phyloP scores from a whole-genome alignment of 2,329 filamentous ascomycete genomes.

The Pyricularia grisea region DNA sequence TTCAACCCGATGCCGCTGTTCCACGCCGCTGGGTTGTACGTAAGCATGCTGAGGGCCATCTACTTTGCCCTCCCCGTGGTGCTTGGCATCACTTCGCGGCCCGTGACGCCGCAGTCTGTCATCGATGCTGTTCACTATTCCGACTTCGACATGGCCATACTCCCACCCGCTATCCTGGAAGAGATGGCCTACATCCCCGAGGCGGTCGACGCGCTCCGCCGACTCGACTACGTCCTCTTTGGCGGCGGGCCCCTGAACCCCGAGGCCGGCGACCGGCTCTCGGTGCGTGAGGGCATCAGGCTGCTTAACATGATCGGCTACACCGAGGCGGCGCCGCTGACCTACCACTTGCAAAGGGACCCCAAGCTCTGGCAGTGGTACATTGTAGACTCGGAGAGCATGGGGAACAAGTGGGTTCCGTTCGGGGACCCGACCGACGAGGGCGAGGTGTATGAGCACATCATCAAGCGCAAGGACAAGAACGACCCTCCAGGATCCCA shows the following conservation, averaged over 20 bases:
- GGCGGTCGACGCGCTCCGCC: constrained; percentile 19
- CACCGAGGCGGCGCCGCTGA: constrained; percentile 25
- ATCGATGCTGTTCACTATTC: constrained; percentile 19
- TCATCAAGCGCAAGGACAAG: constrained; percentile 26
- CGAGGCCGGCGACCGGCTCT: constrained; percentile 26
- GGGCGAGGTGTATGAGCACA: constrained; percentile 23
- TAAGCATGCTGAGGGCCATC: constrained; percentile 15
- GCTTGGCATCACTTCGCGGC: constrained; percentile 21
- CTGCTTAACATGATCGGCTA: constrained; percentile 28
- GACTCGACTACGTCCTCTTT: constrained; percentile 23
- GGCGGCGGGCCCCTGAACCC: constrained; percentile 29
- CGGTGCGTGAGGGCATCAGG: constrained; percentile 20
- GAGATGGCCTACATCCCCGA: constrained; percentile 27
- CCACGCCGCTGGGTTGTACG: constrained; percentile 25
- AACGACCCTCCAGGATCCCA: constrained; percentile 24
- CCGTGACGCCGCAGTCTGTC: constrained; percentile 23
- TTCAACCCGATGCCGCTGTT: constrained; percentile 24
- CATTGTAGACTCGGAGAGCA: constrained; percentile 27
- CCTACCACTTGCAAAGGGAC: constrained; percentile 19
- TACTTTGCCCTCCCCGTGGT: constrained; percentile 20
- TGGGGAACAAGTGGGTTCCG: constrained; percentile 30
- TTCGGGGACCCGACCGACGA: constrained; percentile 16
- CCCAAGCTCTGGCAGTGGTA: constrained; percentile 32
- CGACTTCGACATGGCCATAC: constrained; percentile 16
- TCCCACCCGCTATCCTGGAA: constrained; percentile 31